Base-by-base conservation (phyloP, 345 rosid genomes). In the Arabis hirsuta region DNA sequence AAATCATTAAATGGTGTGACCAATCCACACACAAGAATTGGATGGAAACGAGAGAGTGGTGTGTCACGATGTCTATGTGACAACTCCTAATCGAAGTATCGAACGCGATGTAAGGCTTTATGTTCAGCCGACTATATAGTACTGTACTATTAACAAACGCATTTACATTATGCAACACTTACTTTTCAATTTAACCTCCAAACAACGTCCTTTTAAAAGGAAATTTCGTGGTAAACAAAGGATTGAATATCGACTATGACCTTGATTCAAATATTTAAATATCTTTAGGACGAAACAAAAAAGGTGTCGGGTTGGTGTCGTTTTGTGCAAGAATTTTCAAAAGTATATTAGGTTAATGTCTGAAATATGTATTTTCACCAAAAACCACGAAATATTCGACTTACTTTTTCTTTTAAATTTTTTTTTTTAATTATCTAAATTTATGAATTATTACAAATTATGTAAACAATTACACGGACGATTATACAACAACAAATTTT, bases 341-440 rank as follows among this genome's bases (percentile, higher is more conserved):
- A 74, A 75, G 78, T 42, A 20, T 19, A 61, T 34, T 75, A 52
- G 64, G 73, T 34, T 43, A 43, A 31, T 52, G 78, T 74, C 78
- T 68, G 62, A 32, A 31, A 31, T 31, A 31, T 31, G 34, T 31
- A 31, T 46, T 59, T 74, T 74, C 73, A 67, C 78, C 68, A 41
- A 9, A 74, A 59, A 38, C 44, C 72, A 65, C 60, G 46, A 58
- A 31, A 48, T 27, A 48, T 47, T 48, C 66, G 72, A 65, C 51
- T 62, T 19, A 39, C 50, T 50, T 19, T 51, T 11, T n/a, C n/a
- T n/a, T n/a, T n/a, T n/a, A n/a, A n/a, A n/a, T n/a, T n/a, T n/a
- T n/a, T 22, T 22, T 22, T 20, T 22, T 22, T 22, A 22, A 22
- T 22, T 2, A 2, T 22, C 24, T 22, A 22, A 2, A 22, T 22